Evolutionary conservation across 257 asterid species (phyloP).

Genomic region (Solanum infundibuliforme): DNA sequence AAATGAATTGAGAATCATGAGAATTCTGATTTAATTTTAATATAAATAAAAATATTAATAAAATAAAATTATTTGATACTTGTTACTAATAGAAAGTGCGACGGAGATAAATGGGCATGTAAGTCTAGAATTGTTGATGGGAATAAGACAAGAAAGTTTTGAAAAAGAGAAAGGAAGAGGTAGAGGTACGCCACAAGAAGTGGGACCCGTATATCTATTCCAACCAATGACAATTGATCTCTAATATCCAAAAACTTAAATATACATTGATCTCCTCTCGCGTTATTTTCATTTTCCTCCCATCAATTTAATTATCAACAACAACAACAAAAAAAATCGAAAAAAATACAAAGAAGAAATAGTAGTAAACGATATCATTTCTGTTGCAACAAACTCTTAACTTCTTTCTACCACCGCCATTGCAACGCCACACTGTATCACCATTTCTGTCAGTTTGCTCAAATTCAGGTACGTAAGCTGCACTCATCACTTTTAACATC

Average conservation of each 20-base stretch:
- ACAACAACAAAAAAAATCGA: too few species aligned
- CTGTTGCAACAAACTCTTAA: slow-evolving; percentile 13
- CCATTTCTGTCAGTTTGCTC: background rate
- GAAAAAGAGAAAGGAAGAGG: background rate
- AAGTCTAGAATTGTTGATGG: background rate
- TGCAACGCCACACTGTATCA: background rate
- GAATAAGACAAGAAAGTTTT: background rate
- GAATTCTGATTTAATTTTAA: too few species aligned
- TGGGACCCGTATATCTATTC: slow-evolving; percentile 27
- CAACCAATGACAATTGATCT: slow-evolving; percentile 39
- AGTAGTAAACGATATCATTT: background rate
- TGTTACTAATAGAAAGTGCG: too few species aligned
- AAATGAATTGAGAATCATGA: too few species aligned
- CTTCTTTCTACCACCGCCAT: background rate
- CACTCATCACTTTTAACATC: background rate
- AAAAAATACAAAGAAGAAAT: too few species aligned
- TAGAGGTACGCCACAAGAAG: slow-evolving; percentile 37
- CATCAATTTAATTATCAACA: background rate
- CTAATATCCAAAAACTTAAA: slow-evolving; percentile 11
- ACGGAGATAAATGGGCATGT: background rate
- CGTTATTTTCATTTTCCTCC: background rate
- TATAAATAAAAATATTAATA: too few species aligned
- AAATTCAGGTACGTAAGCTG: background rate
- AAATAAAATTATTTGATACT: too few species aligned
- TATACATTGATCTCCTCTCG: background rate